Evolutionary conservation across 306 rosid genomes (phyloP), one percentile per base, ranked within the genome.

Genomic region (Vigna trinervia): DNA sequence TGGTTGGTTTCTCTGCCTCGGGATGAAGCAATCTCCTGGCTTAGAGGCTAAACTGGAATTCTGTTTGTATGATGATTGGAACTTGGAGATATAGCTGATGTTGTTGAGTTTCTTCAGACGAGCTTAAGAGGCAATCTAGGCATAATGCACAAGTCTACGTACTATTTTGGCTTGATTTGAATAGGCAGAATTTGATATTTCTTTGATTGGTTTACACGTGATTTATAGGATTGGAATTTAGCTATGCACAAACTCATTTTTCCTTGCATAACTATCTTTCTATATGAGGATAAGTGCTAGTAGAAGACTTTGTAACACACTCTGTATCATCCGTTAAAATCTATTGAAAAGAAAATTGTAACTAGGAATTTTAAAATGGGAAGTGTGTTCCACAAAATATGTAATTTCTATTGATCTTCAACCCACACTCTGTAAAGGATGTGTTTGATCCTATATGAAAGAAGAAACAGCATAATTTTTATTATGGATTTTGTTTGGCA

Each of bases 401-500:
- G 5, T 17, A 22, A 53, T 53, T 53, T 19, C 26, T 10, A 2
- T 1, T 53, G 20, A 53, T 2, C 20, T 17, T 53, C 23, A n/a
- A 52, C 5, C 11, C 8, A n/a, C 2, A 51, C 22, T 51, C n/a
- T 41, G 46, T 9, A 50, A 50, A 50, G 54, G 19, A 8, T 52
- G 26, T 54, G 30, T 54, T 20, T 45, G 13, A 10, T 19, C 13
- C 60, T 19, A 38, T 48, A 28, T 58, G 34, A 17, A 58, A 15
- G 78, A 41, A 48, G 79, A 34, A 41, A 60, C 73, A 22, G 60
- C 69, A 38, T 80, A 75, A 36, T 34, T 85, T 53, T 68, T 69
- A n/a, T 14, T 0, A 14, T 54, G 19, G 17, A 0, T 63, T 34
- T 58, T 73, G 11, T 34, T 71, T 53, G 50, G 69, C 82, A 94